phyloP scores from a whole-genome alignment of 2,329 filamentous ascomycete species.

The Calonectria ilicicola region DNA sequence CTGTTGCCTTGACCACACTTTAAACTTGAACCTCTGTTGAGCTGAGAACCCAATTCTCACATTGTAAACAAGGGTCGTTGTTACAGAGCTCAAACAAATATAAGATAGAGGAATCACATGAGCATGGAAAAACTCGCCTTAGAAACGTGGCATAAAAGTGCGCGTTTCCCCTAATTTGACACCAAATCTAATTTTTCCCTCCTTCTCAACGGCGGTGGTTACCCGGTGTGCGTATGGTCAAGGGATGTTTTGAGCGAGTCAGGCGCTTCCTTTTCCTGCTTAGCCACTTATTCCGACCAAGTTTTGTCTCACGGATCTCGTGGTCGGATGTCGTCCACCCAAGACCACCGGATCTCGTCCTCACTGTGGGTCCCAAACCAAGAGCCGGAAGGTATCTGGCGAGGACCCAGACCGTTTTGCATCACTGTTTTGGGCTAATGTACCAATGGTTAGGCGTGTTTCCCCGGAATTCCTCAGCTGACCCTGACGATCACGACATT shows the following conservation, averaged over 20 bases:
- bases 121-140: no score
- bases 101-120: no score
- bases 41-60: neutral
- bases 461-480: conserved; percentile 24
- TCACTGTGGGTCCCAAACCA: neutral
- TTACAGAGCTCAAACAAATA: no score
- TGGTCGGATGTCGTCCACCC: neutral
- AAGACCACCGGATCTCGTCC: neutral
- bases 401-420: neutral
- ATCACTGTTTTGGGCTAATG: neutral
- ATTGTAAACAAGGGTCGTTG: neutral
- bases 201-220: no score
- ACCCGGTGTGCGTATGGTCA: neutral
- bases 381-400: neutral
- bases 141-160: no score
- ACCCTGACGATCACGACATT: conserved; percentile 37
- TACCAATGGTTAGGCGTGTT: neutral
- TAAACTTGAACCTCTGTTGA: neutral
- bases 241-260: neutral
- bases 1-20: neutral
- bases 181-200: no score
- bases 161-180: no score
- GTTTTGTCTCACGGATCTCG: neutral
- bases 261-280: neutral
- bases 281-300: neutral